phyloP scores from a whole-genome alignment of 2,329 filamentous ascomycete genomes.

The Triangularia setosa region DNA sequence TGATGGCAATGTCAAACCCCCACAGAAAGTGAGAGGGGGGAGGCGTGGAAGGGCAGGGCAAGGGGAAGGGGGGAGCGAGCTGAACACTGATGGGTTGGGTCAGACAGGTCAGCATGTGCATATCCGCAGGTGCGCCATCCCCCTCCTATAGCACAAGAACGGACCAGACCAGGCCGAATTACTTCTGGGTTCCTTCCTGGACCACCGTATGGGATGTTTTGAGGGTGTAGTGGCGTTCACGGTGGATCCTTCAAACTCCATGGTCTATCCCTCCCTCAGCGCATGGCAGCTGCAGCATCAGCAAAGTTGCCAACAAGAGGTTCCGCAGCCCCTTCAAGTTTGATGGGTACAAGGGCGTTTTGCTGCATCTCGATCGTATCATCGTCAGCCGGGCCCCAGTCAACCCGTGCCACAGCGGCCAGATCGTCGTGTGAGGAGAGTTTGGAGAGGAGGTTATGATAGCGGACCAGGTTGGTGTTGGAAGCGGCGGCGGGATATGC shows the following conservation, averaged over 20 bases:
- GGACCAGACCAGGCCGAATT: neutral
- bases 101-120: neutral
- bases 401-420: slow-evolving; percentile 45
- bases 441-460: slow-evolving; percentile 59
- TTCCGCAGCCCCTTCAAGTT: slow-evolving; percentile 36
- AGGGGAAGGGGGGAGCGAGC: neutral
- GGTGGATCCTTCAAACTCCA: neutral
- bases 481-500: slow-evolving; percentile 52
- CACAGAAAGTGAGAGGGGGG: neutral
- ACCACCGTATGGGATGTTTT: neutral
- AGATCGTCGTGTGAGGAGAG: slow-evolving; percentile 47
- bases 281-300: slow-evolving; percentile 53
- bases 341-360: slow-evolving; percentile 33
- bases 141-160: neutral
- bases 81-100: neutral
- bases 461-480: slow-evolving; percentile 53
- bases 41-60: neutral
- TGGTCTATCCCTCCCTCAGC: slow-evolving; percentile 27
- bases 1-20: neutral
- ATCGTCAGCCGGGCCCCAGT: slow-evolving; percentile 52
- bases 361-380: slow-evolving; percentile 44
- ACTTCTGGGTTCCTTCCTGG: neutral
- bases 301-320: slow-evolving; percentile 58
- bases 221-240: neutral
- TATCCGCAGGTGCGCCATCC: neutral